Base-by-base conservation (phyloP, 345 rosid species). In the Trapa incisa region DNA sequence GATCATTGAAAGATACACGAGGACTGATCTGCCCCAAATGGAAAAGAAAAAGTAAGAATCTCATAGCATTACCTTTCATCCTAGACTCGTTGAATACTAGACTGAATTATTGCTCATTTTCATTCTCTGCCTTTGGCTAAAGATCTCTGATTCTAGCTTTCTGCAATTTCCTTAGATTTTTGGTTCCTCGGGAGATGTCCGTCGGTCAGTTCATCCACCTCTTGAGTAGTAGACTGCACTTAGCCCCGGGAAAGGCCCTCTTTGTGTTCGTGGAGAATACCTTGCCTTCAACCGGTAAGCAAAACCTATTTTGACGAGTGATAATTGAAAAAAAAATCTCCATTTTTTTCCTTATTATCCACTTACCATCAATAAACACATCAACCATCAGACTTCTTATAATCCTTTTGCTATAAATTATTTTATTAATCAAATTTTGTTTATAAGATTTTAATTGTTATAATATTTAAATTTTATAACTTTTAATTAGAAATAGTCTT, bases 141-240 rank as follows among this genome's bases (percentile, higher is more conserved):
- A 11, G n/a, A 53, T 36, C 13, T 16, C 6, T 53, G 29, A 38
- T 37, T 58, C 45, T 8, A 14, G 14, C 17, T 45, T 1, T 58
- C 38, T 58, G 63, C 36, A 64, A 37, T 42, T 33, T 43, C 72
- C 42, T 29, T 69, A 92, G 96, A 81, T 90, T 80, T 73, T 81
- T 89, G 71, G 91, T 93, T 78, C 96, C 94, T 62, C 75, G 94
- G 50, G 94, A 88, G 70, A 90, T 88, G 94, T 88, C 94, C 1
- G 85, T 93, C 37, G 98, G 98, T 10, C 97, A 93, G 64, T 93
- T 87, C 77, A 88, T 87, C 61, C 92, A 89, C 80, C 70, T 92
- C 10, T 73, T 92, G 71, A 82, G 90, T 76, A 73, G 66, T 66
- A 84, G 98, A 74, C 81, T 89, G 69, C 90, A 79, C 1, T 71